A percentile compares a stretch with the other conserved stretches of the same genome.
phyloP scores from a whole-genome alignment of 768 basidiomycete genomes.

The Chalciporus piperatus region DNA sequence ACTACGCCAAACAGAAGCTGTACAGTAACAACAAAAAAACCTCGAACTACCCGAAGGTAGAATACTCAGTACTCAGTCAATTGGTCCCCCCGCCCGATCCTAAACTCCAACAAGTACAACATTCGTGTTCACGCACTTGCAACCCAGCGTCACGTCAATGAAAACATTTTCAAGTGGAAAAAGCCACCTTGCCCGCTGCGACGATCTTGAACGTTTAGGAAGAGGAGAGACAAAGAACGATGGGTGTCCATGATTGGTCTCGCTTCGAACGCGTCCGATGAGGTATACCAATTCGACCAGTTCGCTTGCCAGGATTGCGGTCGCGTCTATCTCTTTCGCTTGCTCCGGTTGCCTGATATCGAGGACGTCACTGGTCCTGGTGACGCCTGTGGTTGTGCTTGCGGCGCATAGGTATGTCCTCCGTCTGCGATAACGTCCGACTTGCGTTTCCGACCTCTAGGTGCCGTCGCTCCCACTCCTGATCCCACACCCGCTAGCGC shows the following conservation, averaged over 20 bases:
- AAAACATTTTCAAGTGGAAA: neutral
- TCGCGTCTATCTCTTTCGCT: constrained; percentile 28
- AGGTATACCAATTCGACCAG: neutral
- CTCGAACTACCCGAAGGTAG: neutral
- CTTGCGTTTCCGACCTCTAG: constrained; percentile 39
- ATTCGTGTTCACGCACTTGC: neutral
- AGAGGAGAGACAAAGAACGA: neutral
- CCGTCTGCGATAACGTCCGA: constrained; percentile 31
- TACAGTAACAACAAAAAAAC: neutral
- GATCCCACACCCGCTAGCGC: neutral
- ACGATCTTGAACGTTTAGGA: neutral
- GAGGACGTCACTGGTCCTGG: neutral
- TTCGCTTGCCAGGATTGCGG: neutral
- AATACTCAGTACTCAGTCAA: neutral
- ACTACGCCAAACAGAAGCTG: neutral
- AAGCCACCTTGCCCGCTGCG: neutral
- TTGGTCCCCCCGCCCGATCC: neutral
- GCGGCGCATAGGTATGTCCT: neutral
- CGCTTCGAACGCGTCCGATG: neutral
- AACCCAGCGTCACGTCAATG: neutral
- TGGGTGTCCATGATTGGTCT: neutral
- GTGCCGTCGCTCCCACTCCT: neutral
- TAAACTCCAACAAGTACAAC: neutral
- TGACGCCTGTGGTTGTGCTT: neutral
- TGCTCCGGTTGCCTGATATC: constrained; percentile 19